Conservation (phyloP, 208 protist genomes). For the Trypanosoma cruzi region DNA sequence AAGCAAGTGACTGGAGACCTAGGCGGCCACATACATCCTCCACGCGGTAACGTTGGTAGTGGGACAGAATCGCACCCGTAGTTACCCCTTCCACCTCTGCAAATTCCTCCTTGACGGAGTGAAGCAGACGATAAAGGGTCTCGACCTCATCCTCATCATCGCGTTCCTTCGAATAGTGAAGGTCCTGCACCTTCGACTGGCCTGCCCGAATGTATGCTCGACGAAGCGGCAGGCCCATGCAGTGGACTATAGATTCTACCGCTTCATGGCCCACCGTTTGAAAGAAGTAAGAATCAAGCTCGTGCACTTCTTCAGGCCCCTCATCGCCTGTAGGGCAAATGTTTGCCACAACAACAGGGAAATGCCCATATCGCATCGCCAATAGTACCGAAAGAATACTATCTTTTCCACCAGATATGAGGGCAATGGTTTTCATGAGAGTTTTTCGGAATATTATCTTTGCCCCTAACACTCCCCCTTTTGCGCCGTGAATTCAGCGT, state of each 20-base stretch:
- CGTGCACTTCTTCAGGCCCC: slow-evolving; percentile 43
- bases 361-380: slow-evolving; percentile 95
- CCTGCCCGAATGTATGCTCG: slow-evolving; percentile 69
- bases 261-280: slow-evolving; percentile 98
- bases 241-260: slow-evolving; percentile 88
- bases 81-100: slow-evolving; percentile 93
- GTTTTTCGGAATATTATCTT: not conserved
- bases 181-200: slow-evolving; percentile 63
- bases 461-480: not conserved
- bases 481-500: not conserved
- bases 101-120: slow-evolving; percentile 84
- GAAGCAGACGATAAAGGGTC: slow-evolving; percentile 93
- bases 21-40: slow-evolving; percentile 97
- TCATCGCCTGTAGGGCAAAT: slow-evolving; percentile 54
- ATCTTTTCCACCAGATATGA: slow-evolving; percentile 99
- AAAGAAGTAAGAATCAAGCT: slow-evolving; percentile 99
- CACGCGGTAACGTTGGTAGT: slow-evolving; percentile 98
- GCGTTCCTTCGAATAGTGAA: slow-evolving; percentile 80
- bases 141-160: slow-evolving; percentile 97
- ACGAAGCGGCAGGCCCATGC: slow-evolving; percentile 94
- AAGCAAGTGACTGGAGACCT: slow-evolving; percentile 93
- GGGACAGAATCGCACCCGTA: slow-evolving; percentile 97
- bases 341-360: slow-evolving; percentile 96
- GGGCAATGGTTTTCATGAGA: slow-evolving; percentile 95
- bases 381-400: slow-evolving; percentile 94